Evolutionary conservation across 2,329 filamentous ascomycete species (phyloP).

Genomic region (Aspergillus flavus): DNA sequence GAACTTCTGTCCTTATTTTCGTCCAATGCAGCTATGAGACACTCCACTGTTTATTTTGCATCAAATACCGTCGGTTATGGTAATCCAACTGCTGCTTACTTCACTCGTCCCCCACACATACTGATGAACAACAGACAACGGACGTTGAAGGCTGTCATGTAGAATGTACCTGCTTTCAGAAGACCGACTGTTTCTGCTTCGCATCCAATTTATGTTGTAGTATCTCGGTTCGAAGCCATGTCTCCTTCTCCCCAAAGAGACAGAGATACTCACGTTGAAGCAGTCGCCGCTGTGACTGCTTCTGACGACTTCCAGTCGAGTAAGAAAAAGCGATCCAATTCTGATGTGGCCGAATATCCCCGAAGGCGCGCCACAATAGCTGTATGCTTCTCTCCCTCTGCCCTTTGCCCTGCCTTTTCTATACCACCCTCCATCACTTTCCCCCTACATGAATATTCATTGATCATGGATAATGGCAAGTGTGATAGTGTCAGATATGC

Average conservation of each 20-base stretch:
- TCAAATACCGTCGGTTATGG: background rate
- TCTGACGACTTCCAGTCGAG: constrained; percentile 19
- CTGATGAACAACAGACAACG: background rate
- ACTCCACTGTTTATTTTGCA: background rate
- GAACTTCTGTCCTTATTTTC: background rate
- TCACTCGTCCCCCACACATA: background rate
- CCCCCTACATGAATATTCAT: background rate
- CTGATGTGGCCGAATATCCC: constrained; percentile 35
- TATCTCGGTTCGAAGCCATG: constrained; percentile 14
- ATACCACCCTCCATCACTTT: background rate
- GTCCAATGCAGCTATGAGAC: background rate
- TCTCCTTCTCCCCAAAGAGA: constrained; percentile 26
- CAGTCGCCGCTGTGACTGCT: constrained; percentile 3
- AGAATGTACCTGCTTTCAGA: background rate
- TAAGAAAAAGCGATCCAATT: constrained; percentile 33
- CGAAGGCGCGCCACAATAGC: constrained; percentile 38
- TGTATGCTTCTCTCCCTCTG: constrained; percentile 24
- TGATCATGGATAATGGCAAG: constrained; percentile 6
- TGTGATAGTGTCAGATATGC: constrained; percentile 72
- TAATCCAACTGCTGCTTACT: background rate
- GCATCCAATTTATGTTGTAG: background rate
- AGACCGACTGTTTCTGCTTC: background rate
- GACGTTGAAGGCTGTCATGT: background rate
- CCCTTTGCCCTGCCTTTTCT: background rate
- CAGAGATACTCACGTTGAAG: constrained; percentile 15